phyloP scores from a whole-genome alignment of 768 basidiomycete species.

The Calvatia gigantea region DNA sequence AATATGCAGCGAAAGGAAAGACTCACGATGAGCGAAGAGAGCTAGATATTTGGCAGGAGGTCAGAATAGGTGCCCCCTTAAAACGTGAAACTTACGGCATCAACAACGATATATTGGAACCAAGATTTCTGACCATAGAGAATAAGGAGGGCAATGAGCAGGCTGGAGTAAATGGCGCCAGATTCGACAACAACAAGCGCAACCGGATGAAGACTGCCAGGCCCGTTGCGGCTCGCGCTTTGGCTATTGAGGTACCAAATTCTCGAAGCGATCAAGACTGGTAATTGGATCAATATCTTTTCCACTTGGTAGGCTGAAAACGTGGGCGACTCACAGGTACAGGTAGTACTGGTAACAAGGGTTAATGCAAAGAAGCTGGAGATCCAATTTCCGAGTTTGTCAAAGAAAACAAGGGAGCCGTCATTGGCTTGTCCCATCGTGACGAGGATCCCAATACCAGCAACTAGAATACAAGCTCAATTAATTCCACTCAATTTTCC shows the following conservation, averaged over 20 bases:
- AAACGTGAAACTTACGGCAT: conserved; percentile 24
- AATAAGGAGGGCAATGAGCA: conserved; percentile 28
- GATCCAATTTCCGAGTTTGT: conserved; percentile 33
- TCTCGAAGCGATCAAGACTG: conserved; percentile 28
- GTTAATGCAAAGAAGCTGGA: conserved; percentile 35
- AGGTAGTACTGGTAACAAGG: conserved; percentile 33
- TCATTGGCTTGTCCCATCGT: conserved; percentile 25
- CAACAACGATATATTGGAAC: conserved; percentile 34
- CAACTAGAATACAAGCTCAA: conserved; percentile 14
- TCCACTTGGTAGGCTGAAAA: neutral
- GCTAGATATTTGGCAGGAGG: neutral
- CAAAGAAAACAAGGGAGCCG: conserved; percentile 28
- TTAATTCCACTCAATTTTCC: neutral
- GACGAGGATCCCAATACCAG: conserved; percentile 28
- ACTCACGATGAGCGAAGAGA: conserved; percentile 11
- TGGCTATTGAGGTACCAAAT: conserved; percentile 31
- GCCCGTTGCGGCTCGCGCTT: conserved; percentile 18
- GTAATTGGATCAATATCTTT: neutral
- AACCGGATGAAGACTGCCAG: conserved; percentile 26
- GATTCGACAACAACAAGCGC: conserved; percentile 34
- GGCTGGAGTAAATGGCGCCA: conserved; percentile 32
- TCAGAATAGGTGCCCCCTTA: neutral
- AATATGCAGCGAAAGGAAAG: neutral
- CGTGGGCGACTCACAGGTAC: conserved; percentile 23
- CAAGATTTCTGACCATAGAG: conserved; percentile 29